A percentile compares a stretch with the other conserved stretches of the same genome.
phyloP scores from a whole-genome alignment of 1,284 basidiomycete species.

The Chiua sp. region DNA sequence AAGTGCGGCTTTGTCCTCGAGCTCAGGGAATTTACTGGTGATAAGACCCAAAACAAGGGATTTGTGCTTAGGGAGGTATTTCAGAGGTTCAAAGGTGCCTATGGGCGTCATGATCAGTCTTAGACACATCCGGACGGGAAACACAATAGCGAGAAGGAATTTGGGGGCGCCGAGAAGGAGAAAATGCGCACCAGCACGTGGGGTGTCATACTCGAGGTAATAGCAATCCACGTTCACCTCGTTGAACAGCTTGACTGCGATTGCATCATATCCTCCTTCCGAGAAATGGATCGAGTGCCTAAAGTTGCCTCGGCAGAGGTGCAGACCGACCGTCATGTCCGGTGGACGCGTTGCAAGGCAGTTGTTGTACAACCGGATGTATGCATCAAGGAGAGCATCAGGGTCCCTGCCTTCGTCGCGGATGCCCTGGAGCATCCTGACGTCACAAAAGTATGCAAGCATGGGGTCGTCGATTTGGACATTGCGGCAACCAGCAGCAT shows the following conservation, averaged over 20 bases:
- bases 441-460: conserved; percentile 70
- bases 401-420: conserved; percentile 62
- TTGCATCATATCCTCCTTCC: conserved; percentile 77
- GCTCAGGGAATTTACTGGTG: conserved; percentile 69
- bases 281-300: conserved; percentile 68
- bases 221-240: conserved; percentile 77
- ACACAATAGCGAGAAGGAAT: too few species aligned
- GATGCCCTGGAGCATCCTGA: conserved; percentile 67
- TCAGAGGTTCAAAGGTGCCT: conserved; percentile 64
- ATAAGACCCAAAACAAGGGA: conserved; percentile 76
- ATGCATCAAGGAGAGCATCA: conserved; percentile 67
- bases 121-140: background rate
- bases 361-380: conserved; percentile 74
- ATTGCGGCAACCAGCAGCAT: conserved; percentile 74
- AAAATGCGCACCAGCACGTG: conserved; percentile 60
- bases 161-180: too few species aligned
- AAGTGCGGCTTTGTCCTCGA: conserved; percentile 68
- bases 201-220: conserved; percentile 83
- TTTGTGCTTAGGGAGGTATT: conserved; percentile 69
- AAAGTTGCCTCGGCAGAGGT: conserved; percentile 85
- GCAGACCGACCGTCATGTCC: conserved; percentile 73
- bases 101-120: too few species aligned
- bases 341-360: conserved; percentile 60
- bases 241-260: conserved; percentile 77
- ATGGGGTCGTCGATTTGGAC: conserved; percentile 81